Evolutionary conservation across 805 yeast species (phyloP).

Genomic region (Candida vartiovaarae): DNA sequence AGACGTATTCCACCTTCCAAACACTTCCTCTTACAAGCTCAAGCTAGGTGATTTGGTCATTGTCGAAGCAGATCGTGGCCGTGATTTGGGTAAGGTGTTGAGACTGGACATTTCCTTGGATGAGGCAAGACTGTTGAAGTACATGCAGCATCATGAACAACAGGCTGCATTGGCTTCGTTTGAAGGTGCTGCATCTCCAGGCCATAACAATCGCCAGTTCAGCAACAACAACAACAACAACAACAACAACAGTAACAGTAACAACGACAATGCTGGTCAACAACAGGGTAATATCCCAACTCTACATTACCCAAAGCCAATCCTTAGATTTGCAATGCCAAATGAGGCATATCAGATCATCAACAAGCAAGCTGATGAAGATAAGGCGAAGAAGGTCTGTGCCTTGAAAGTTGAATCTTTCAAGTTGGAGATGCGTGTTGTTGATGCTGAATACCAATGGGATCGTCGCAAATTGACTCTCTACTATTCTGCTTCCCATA

Average conservation of each 20-base stretch:
- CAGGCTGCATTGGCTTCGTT: slow-evolving; percentile 38
- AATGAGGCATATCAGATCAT: slow-evolving; percentile 58
- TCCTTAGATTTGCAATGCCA: slow-evolving; percentile 68
- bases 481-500: slow-evolving; percentile 57
- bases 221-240: background rate
- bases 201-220: slow-evolving; percentile 3
- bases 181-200: slow-evolving; percentile 8
- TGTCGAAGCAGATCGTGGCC: slow-evolving; percentile 81
- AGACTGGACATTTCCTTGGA: slow-evolving; percentile 58
- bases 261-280: too few species aligned
- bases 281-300: slow-evolving; percentile 12
- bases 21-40: slow-evolving; percentile 26
- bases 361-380: slow-evolving; percentile 63
- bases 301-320: slow-evolving; percentile 58
- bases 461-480: slow-evolving; percentile 72
- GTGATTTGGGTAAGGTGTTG: slow-evolving; percentile 69
- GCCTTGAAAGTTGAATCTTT: slow-evolving; percentile 19
- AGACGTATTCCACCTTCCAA: slow-evolving; percentile 66
- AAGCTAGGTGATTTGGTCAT: slow-evolving; percentile 61
- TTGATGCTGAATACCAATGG: slow-evolving; percentile 78
- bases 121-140: slow-evolving; percentile 66
- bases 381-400: slow-evolving; percentile 42
- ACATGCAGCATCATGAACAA: slow-evolving; percentile 67
- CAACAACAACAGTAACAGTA: background rate
- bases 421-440: slow-evolving; percentile 39